Evolutionary conservation across 2,329 filamentous ascomycete genomes (phyloP).

Genomic region (Fusarium sp.): DNA sequence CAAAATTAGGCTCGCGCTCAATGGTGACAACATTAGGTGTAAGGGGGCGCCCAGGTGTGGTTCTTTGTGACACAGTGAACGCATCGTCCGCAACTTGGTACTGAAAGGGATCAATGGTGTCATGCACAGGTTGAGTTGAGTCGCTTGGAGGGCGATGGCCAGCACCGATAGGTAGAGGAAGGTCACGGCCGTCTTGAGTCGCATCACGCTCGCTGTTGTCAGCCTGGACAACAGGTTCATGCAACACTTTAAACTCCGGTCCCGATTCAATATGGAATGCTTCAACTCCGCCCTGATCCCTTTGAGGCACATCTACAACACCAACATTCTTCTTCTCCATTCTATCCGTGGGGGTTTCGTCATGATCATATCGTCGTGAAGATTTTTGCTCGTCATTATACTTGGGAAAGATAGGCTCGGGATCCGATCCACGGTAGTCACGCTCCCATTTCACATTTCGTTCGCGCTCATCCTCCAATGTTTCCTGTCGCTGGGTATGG

Average conservation of each 20-base stretch:
- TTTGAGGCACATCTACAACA: slow-evolving; percentile 34
- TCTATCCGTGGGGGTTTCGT: slow-evolving; percentile 42
- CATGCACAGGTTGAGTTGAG: slow-evolving; percentile 38
- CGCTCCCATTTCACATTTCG: slow-evolving; percentile 31
- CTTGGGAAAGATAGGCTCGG: slow-evolving; percentile 42
- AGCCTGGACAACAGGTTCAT: slow-evolving; percentile 31
- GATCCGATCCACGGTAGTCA: slow-evolving; percentile 42
- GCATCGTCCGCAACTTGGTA: slow-evolving; percentile 63
- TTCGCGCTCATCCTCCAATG: slow-evolving; percentile 25
- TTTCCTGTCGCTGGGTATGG: slow-evolving; percentile 26
- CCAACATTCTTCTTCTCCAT: slow-evolving; percentile 38
- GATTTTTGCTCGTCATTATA: slow-evolving; percentile 44
- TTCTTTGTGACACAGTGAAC: slow-evolving; percentile 55
- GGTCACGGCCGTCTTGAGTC: slow-evolving; percentile 41
- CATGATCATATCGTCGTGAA: slow-evolving; percentile 45
- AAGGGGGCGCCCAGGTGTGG: slow-evolving; percentile 52
- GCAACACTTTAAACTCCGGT: slow-evolving; percentile 40
- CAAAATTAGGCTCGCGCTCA: slow-evolving; percentile 61
- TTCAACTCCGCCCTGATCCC: slow-evolving; percentile 39
- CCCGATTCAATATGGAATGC: slow-evolving; percentile 42
- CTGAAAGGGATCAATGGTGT: slow-evolving; percentile 64
- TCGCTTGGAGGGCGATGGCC: slow-evolving; percentile 38
- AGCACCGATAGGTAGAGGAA: slow-evolving; percentile 40
- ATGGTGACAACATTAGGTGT: slow-evolving; percentile 63
- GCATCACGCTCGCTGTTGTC: slow-evolving; percentile 37